A percentile compares a stretch with the other conserved stretches of the same genome.
phyloP scores from a whole-genome alignment of 352 stramenopile species.

The Phytophthora nicotianae region DNA sequence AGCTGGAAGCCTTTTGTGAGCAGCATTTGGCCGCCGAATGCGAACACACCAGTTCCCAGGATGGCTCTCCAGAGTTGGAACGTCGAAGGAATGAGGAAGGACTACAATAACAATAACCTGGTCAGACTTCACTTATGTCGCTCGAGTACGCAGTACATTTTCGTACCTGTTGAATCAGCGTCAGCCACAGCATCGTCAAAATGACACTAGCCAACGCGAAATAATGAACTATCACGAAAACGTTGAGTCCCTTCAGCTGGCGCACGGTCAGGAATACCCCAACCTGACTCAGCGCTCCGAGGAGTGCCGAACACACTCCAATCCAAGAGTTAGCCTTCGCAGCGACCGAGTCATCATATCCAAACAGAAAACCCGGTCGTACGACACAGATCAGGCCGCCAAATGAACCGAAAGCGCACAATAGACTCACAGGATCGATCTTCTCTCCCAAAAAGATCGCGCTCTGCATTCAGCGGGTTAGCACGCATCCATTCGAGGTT shows the following conservation, averaged over 20 bases:
- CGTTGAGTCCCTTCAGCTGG: slow-evolving; percentile 45
- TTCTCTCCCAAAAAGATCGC: slow-evolving; percentile 41
- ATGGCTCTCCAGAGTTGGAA: slow-evolving; percentile 44
- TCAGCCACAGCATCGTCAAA: slow-evolving; percentile 40
- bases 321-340: slow-evolving; percentile 30
- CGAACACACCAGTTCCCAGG: slow-evolving; percentile 41
- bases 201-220: slow-evolving; percentile 52
- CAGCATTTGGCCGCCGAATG: slow-evolving; percentile 58
- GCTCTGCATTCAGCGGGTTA: slow-evolving; percentile 19
- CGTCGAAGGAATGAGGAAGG: slow-evolving; percentile 34
- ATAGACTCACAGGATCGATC: slow-evolving; percentile 40
- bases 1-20: slow-evolving; percentile 76
- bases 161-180: slow-evolving; percentile 45
- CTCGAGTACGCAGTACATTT: neutral
- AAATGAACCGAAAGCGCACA: slow-evolving; percentile 41
- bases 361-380: slow-evolving; percentile 50
- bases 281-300: slow-evolving; percentile 48
- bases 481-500: neutral
- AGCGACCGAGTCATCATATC: slow-evolving; percentile 22
- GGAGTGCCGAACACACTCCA: slow-evolving; percentile 39
- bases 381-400: slow-evolving; percentile 52
- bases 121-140: neutral
- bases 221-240: slow-evolving; percentile 61
- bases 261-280: slow-evolving; percentile 57
- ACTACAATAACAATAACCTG: neutral